Evolutionary conservation across 2,329 filamentous ascomycete species (phyloP).

Genomic region (Hypoxylon sp.): DNA sequence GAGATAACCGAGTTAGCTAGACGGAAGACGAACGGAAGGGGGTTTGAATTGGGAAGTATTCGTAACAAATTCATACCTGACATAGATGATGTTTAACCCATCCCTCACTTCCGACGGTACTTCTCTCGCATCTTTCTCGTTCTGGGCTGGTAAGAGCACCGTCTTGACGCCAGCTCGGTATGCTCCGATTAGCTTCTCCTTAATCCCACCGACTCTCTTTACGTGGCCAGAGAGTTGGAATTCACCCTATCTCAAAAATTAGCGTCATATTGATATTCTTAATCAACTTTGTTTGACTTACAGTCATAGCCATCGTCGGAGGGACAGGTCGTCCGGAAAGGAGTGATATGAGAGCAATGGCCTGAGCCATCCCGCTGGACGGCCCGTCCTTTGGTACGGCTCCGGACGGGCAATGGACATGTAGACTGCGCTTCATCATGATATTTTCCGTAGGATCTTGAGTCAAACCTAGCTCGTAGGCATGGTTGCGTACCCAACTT

Average conservation of each 20-base stretch:
- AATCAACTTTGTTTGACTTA: constrained; percentile 56
- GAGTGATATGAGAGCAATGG: constrained; percentile 90
- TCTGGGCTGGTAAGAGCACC: constrained; percentile 87
- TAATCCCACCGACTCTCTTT: constrained; percentile 95
- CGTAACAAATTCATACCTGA: constrained; percentile 73
- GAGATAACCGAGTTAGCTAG: constrained; percentile 38
- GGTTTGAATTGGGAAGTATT: constrained; percentile 7
- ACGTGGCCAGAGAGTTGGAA: constrained; percentile 88
- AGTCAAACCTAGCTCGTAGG: constrained; percentile 88
- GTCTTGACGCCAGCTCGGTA: constrained; percentile 94
- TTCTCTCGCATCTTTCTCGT: constrained; percentile 92
- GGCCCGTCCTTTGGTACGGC: constrained; percentile 95
- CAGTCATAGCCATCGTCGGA: constrained; percentile 95
- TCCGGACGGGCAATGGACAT: constrained; percentile 95
- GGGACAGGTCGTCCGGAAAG: constrained; percentile 89
- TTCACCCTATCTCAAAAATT: constrained; percentile 65
- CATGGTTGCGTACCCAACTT: constrained; percentile 97
- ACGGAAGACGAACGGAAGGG: constrained; percentile 14
- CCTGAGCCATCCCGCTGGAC: constrained; percentile 91
- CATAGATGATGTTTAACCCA: constrained; percentile 88
- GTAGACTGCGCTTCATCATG: constrained; percentile 93
- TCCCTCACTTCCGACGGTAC: constrained; percentile 89
- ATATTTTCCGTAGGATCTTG: constrained; percentile 87
- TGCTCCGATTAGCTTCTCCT: constrained; percentile 97
- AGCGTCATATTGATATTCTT: constrained; percentile 41